Percentiles rank a stretch among this genome's conserved stretches.
Evolutionary conservation across 441 rosid species (phyloP).

Genomic region (Codiaeum variegatum): DNA sequence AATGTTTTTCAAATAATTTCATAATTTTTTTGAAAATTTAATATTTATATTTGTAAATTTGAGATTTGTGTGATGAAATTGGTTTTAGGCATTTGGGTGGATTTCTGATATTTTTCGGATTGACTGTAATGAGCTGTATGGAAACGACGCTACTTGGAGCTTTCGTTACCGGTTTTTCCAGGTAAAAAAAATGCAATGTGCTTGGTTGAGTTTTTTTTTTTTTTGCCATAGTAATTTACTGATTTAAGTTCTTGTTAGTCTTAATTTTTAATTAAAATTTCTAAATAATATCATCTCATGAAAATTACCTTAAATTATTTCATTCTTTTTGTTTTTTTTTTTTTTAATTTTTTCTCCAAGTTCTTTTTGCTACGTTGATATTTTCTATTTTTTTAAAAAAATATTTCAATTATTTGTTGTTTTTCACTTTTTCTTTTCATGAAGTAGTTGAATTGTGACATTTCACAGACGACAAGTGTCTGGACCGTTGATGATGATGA

Average conservation of each 20-base stretch:
- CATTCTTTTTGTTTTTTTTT: too few relatives aligned
- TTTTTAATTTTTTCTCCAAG: too few relatives aligned
- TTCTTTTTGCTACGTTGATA: too few relatives aligned
- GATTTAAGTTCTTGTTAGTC: too few relatives aligned
- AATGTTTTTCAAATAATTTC: not conserved
- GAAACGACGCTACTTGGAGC: conserved; percentile 54
- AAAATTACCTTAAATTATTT: too few relatives aligned
- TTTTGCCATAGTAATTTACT: not conserved
- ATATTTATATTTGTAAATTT: not conserved
- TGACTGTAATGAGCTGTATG: conserved; percentile 53
- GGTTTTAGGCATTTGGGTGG: conserved; percentile 66
- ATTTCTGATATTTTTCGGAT: conserved; percentile 51
- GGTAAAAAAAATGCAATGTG: conserved; percentile 17
- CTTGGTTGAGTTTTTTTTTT: not conserved
- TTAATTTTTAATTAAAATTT: too few relatives aligned
- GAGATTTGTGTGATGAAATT: not conserved
- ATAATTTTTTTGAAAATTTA: not conserved
- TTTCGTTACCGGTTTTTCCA: conserved; percentile 34
- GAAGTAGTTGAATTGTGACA: not conserved
- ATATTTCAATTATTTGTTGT: too few relatives aligned
- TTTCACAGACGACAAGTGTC: conserved; percentile 34
- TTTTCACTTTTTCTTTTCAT: too few relatives aligned
- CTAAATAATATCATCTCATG: too few relatives aligned
- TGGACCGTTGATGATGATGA: conserved; percentile 42
- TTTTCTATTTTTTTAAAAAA: too few relatives aligned